Percentiles rank a stretch among this genome's conserved stretches.
Conservation (phyloP, 1,284 basidiomycete genomes). For the Cryptococcus sp. region DNA sequence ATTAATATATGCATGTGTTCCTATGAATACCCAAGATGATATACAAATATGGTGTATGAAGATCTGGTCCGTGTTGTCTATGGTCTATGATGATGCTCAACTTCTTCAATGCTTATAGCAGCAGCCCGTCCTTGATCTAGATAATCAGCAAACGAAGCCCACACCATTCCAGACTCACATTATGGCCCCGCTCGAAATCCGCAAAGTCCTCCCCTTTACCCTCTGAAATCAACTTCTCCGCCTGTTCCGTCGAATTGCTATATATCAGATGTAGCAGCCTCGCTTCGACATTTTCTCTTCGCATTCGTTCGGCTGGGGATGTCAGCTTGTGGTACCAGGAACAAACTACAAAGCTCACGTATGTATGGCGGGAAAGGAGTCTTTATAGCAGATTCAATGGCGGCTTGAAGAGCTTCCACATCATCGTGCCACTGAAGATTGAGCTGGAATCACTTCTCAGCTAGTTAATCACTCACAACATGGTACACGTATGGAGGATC, state of each 20-base stretch:
- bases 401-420: slow-evolving; percentile 17
- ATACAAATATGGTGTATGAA: too few species aligned
- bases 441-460: neutral
- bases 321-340: neutral
- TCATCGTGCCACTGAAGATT: slow-evolving; percentile 8
- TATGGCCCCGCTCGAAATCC: neutral
- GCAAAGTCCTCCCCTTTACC: neutral
- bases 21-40: too few species aligned
- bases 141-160: neutral
- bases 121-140: neutral
- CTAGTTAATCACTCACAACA: slow-evolving; percentile 21
- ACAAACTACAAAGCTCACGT: slow-evolving; percentile 14
- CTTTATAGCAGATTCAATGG: slow-evolving; percentile 19
- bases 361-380: slow-evolving; percentile 31
- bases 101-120: neutral
- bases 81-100: too few species aligned
- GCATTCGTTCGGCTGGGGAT: slow-evolving; percentile 5
- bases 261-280: slow-evolving; percentile 1
- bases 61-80: too few species aligned
- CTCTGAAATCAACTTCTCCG: neutral
- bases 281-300: neutral
- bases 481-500: slow-evolving; percentile 49
- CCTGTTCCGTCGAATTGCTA: neutral
- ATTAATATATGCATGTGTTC: too few species aligned
- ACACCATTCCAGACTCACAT: neutral